These are phyloP conservation scores for Gilbertella persicaria DNA, from an alignment of 371 early-diverging fungal species.

Conservation along the genomic window DNA sequence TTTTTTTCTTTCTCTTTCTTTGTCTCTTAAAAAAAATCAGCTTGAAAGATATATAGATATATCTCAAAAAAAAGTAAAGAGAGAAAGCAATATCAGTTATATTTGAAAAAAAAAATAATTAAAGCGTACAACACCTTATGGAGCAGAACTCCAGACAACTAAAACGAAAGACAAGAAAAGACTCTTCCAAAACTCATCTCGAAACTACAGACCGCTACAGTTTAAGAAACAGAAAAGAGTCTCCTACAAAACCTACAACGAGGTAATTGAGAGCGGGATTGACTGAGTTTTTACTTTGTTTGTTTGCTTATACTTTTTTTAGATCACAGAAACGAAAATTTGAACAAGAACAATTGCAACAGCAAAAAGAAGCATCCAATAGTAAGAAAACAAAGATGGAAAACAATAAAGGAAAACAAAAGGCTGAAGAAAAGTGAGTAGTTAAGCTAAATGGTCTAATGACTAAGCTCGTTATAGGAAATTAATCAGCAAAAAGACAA, in stretches of 20 bases:
- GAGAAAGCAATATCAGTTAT: no score
- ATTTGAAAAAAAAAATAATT: no score
- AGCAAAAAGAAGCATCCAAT: background rate
- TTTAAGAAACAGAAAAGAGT: slow-evolving; percentile 17
- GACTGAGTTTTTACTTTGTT: background rate
- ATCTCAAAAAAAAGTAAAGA: no score
- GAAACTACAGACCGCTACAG: slow-evolving; percentile 2
- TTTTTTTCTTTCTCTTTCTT: no score
- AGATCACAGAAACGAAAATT: slow-evolving; percentile 18
- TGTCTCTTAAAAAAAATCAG: no score
- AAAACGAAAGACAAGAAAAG: slow-evolving; percentile 16
- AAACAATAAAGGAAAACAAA: slow-evolving; percentile 16
- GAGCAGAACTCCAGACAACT: slow-evolving; percentile 23
- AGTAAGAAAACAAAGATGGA: slow-evolving; percentile 15
- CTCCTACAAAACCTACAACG: no score
- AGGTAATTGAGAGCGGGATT: no score
- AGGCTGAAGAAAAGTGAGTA: slow-evolving; percentile 7
- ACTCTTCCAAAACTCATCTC: slow-evolving; percentile 7
- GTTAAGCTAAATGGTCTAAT: background rate
- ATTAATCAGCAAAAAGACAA: background rate
- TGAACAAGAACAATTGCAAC: slow-evolving; percentile 2
- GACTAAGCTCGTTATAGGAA: background rate
- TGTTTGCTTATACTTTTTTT: background rate
- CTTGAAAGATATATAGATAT: no score
- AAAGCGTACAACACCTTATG: slow-evolving; percentile 18